Evolutionary conservation across 2,329 filamentous ascomycete genomes (phyloP), one percentile per base, ranked within the genome.

Genomic region (Dothidotthia symphoricarpi): DNA sequence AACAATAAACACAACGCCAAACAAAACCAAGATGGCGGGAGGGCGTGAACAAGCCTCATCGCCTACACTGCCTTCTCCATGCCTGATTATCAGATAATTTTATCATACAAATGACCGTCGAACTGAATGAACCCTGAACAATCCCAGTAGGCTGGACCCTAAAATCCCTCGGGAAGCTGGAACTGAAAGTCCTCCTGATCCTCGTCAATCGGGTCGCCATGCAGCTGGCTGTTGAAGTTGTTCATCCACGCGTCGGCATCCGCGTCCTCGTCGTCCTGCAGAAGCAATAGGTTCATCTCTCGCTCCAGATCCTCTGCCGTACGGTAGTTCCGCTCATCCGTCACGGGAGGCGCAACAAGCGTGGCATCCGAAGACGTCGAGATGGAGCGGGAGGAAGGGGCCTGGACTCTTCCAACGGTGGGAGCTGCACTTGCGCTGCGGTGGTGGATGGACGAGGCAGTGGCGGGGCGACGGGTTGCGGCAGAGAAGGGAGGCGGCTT

Each of bases 301-400:
- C 57, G 57, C 39, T 65, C 59, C 0, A 64, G 38, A n/a, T 65
- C 61, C 36, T 61, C 53, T 16, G 63, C 61, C 0, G 61, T 65
- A 16, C 49, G 55, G 28, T 48, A 53, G 4, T 45, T 19, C 12
- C 53, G 31, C 15, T 63, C 52, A 24, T 36, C 41, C 14, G 31
- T 19, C 3, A 49, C 41, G 1, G 36, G 17, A 4, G 48, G 37
- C 11, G 51, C 43, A 9, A 64, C 59, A 6, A 64, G 55, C 2
- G 61, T 63, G 4, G 52, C 54, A 16, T 55, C 49, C 2, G 63
- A 63, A 24, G 60, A 54, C 6, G 49, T 58, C 1, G 63, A 67
- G 43, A 54, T 64, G 10, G 59, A 61, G 43, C 64, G 64, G 12
- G 60, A 61, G 39, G 63, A 61, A 3, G 43, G 25, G 24, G 49